phyloP scores from a whole-genome alignment of 2,329 filamentous ascomycete genomes.

The Fusarium avenaceum region DNA sequence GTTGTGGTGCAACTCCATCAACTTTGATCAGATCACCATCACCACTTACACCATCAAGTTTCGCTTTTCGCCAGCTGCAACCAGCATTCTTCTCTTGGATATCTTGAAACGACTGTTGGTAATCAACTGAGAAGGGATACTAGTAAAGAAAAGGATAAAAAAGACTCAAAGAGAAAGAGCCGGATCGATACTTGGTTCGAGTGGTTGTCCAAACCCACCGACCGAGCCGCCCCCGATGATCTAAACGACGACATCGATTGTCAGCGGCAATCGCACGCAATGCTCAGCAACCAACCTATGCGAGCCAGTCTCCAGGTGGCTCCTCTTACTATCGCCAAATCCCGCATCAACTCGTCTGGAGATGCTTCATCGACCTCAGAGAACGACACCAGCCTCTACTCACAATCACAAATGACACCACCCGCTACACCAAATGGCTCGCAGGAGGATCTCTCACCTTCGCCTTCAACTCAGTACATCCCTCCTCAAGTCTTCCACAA shows the following conservation, averaged over 20 bases:
- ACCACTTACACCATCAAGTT: conserved; percentile 41
- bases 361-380: conserved; percentile 51
- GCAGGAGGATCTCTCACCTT: conserved; percentile 67
- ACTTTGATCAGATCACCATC: conserved; percentile 16
- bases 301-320: conserved; percentile 73
- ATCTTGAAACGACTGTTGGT: conserved; percentile 13
- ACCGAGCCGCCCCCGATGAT: conserved; percentile 49
- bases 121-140: background rate
- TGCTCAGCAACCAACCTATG: conserved; percentile 60
- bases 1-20: conserved; percentile 28
- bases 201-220: conserved; percentile 43
- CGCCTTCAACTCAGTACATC: conserved; percentile 52
- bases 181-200: conserved; percentile 36
- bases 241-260: conserved; percentile 42
- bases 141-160: conserved; percentile 8
- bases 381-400: conserved; percentile 58
- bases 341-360: conserved; percentile 45
- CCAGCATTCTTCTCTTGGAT: conserved; percentile 42
- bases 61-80: conserved; percentile 7
- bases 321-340: conserved; percentile 68
- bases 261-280: conserved; percentile 53
- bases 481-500: conserved; percentile 84
- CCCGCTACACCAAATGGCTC: conserved; percentile 80
- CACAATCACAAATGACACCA: conserved; percentile 77
- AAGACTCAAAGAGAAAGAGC: conserved; percentile 15